These are phyloP conservation scores for Rhizopogon roseolus DNA, from an alignment of 768 basidiomycete species.

Conservation along the genomic window DNA sequence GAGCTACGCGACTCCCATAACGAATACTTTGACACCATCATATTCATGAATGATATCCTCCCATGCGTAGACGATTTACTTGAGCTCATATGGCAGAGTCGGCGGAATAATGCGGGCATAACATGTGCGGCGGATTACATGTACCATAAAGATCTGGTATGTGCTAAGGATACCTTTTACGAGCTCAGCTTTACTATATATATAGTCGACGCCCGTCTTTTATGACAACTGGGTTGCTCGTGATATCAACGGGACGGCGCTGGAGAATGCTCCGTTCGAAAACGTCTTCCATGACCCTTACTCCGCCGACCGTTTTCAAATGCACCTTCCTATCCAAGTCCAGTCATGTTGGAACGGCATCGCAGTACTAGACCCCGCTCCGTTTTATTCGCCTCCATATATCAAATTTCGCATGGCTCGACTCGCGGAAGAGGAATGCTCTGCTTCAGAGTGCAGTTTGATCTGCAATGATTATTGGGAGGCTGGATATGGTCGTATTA, in stretches of 20 bases:
- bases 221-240: conserved; percentile 99
- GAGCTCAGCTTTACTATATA: background rate
- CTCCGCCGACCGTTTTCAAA: conserved; percentile 78
- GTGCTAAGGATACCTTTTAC: conserved; percentile 18
- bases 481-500: conserved; percentile 90
- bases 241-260: conserved; percentile 96
- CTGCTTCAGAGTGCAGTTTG: conserved; percentile 90
- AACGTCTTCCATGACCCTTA: conserved; percentile 82
- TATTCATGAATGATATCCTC: conserved; percentile 99
- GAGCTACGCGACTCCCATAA: conserved; percentile 88
- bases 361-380: conserved; percentile 91
- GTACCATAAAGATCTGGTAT: conserved; percentile 92
- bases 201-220: conserved; percentile 73
- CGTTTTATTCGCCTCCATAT: conserved; percentile 88
- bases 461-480: conserved; percentile 99
- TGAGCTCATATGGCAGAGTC: conserved; percentile 94
- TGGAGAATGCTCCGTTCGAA: conserved; percentile 98
- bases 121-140: conserved; percentile 99
- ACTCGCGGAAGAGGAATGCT: conserved; percentile 85
- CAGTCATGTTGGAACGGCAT: conserved; percentile 99
- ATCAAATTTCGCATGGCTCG: conserved; percentile 95
- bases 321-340: conserved; percentile 91
- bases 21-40: conserved; percentile 93
- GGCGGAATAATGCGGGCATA: conserved; percentile 93
- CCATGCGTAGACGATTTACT: conserved; percentile 97